Conservation (phyloP, 495 filamentous ascomycete genomes). For the Aspergillus haitiensis region DNA sequence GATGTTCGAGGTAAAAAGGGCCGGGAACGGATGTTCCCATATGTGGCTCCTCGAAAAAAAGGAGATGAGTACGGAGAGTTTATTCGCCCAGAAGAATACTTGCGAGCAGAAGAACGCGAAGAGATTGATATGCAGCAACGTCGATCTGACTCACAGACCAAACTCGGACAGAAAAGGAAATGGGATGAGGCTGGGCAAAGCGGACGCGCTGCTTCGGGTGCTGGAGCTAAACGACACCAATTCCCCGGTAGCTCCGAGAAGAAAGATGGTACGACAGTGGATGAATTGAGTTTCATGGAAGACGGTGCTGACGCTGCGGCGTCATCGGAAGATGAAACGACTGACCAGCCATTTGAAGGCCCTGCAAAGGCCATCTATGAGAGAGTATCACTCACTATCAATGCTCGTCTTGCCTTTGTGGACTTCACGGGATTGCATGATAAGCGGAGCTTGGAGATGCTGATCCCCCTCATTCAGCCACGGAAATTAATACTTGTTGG, state of each 20-base stretch:
- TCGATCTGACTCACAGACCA: conserved; percentile 56
- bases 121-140: conserved; percentile 65
- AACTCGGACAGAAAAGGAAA: conserved; percentile 88
- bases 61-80: conserved; percentile 91
- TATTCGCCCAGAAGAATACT: conserved; percentile 88
- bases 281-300: conserved; percentile 41
- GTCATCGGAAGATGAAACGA: conserved; percentile 48
- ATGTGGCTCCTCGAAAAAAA: conserved; percentile 74
- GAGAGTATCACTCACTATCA: conserved; percentile 59
- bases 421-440: conserved; percentile 94
- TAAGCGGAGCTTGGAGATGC: conserved; percentile 86
- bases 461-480: conserved; percentile 91
- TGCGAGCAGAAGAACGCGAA: conserved; percentile 90
- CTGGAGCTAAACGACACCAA: conserved; percentile 49
- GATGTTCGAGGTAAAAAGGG: conserved; percentile 93
- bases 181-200: conserved; percentile 71
- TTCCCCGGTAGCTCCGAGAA: conserved; percentile 41
- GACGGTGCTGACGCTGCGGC: conserved; percentile 48
- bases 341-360: conserved; percentile 55
- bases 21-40: conserved; percentile 88
- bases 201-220: conserved; percentile 38
- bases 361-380: conserved; percentile 72
- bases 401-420: conserved; percentile 77
- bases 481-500: conserved; percentile 88
- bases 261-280: conserved; percentile 43